Percentiles rank a stretch among this genome's conserved stretches.
These are phyloP conservation scores for Arxiozyma heterogenica DNA, from an alignment of 1,139 yeast genomes.

Conservation along the genomic window DNA sequence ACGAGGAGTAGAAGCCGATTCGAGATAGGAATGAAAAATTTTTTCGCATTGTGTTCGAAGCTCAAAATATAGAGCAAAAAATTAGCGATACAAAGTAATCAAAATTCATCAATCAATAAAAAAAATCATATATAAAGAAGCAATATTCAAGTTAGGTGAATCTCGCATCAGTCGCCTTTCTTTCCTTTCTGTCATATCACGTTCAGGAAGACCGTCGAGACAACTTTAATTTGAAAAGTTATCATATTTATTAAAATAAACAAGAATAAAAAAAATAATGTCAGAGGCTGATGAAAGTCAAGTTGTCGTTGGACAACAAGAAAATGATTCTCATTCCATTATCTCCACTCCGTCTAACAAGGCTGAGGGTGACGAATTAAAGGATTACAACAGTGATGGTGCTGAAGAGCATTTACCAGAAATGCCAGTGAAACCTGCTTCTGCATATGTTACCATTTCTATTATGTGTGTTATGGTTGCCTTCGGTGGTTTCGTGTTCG, in stretches of 20 bases:
- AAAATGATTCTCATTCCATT: constrained; percentile 10
- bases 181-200: not conserved
- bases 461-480: constrained; percentile 13
- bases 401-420: constrained; percentile 9
- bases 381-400: constrained; percentile 10
- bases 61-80: too few species aligned
- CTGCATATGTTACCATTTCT: constrained; percentile 42
- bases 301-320: not conserved
- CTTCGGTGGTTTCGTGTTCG: constrained; percentile 15
- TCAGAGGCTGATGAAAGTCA: not conserved
- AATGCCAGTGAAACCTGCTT: constrained; percentile 17
- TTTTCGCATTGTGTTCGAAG: not conserved
- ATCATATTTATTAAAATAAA: not conserved
- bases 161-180: not conserved
- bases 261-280: not conserved
- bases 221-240: too few species aligned
- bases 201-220: not conserved
- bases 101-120: not conserved
- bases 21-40: not conserved
- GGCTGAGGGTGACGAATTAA: constrained; percentile 15
- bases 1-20: not conserved
- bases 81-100: too few species aligned
- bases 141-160: not conserved
- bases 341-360: constrained; percentile 19
- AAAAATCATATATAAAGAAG: not conserved